Base-by-base conservation (phyloP, 306 rosid genomes). In the Astragalus glycyphyllos region DNA sequence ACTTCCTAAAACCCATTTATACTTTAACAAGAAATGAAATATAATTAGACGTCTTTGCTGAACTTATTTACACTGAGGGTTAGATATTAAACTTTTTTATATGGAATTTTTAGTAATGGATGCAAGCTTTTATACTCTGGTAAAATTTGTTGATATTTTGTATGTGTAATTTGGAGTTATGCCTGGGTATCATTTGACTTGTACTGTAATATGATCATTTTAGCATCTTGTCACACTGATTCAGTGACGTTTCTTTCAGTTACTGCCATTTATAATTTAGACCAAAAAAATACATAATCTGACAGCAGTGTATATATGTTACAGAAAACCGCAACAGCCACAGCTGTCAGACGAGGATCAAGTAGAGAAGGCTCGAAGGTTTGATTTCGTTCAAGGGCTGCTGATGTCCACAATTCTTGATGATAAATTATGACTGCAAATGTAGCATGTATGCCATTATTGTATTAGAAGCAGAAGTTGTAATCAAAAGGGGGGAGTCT, bases 361-460 rank as follows among this genome's bases (percentile, higher is more conserved):
- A 57, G 78, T 75, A 81, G 96, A 93, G 87, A 87, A 83, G 65
- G 81, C 86, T 32, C 86, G 87, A 31, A 90, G 85, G 82, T 84
- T 84, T 45, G 87, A 90, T 72, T 93, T 93, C 45, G 86, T 88
- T 38, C 92, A 82, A 77, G 98, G 96, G 72, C 79, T 93, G 65
- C 64, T 93, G 76, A 49, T 90, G 82, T 90, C 97, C 37, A 90
- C 97, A 6, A 81, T 93, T 47, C 73, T 90, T 48, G 88, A 86
- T 60, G 92, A 86, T 49, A 35, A 66, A 54, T 84, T 89, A 65
- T 89, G 71, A 88, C 72, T 68, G 72, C 26, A 66, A 68, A n/a
- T 58, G 54, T 69, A 44, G 80, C 69, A 26, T 48, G 38, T 63
- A 57, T 50, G 68, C 35, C 65, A 14, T 16, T 48, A 55, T 35